These are phyloP conservation scores for Skeletonema grethae DNA, from an alignment of 108 stramenopile genomes.

Conservation along the genomic window DNA sequence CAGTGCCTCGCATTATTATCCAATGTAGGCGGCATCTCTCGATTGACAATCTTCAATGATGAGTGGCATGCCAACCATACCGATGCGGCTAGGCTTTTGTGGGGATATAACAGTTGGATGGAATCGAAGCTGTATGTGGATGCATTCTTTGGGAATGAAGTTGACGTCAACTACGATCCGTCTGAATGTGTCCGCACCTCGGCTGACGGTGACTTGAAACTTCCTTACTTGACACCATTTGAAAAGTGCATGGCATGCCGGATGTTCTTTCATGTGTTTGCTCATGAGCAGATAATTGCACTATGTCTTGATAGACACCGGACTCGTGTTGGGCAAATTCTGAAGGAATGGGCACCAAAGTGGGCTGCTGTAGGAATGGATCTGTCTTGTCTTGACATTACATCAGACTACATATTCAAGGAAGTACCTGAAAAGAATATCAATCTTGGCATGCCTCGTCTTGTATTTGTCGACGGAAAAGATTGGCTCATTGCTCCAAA, in stretches of 20 bases:
- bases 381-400: too few species aligned
- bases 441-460: too few species aligned
- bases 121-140: slow-evolving; percentile 23
- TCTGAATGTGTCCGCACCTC: too few species aligned
- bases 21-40: slow-evolving; percentile 14
- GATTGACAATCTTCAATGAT: slow-evolving; percentile 28
- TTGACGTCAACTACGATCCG: too few species aligned
- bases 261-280: slow-evolving; percentile 13
- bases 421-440: too few species aligned
- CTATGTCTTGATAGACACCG: slow-evolving; percentile 4
- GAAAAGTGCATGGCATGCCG: slow-evolving; percentile 14
- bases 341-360: too few species aligned
- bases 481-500: too few species aligned
- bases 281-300: not conserved
- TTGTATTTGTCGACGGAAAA: too few species aligned
- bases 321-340: too few species aligned
- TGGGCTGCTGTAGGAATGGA: too few species aligned
- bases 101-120: slow-evolving; percentile 22
- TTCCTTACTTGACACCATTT: slow-evolving; percentile 1
- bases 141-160: too few species aligned
- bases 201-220: not conserved
- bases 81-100: slow-evolving; percentile 22
- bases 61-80: slow-evolving; percentile 33
- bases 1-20: not conserved
- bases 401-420: too few species aligned